Evolutionary conservation across 2,329 filamentous ascomycete species (phyloP).

Genomic region (Nectriaceae sp.): DNA sequence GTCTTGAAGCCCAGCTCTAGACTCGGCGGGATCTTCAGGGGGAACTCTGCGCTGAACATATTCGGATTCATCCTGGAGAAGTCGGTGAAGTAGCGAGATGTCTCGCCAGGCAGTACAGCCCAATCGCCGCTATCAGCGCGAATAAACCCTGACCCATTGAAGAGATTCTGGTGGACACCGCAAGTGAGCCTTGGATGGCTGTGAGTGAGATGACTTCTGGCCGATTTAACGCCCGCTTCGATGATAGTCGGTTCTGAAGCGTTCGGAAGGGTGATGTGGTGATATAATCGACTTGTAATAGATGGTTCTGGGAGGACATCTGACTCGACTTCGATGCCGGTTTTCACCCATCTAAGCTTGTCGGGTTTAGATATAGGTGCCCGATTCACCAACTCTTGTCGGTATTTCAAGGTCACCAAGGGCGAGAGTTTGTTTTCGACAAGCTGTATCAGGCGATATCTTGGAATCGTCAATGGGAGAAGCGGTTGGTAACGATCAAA

Average conservation of each 20-base stretch:
- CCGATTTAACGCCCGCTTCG: constrained; percentile 36
- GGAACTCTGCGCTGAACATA: constrained; percentile 32
- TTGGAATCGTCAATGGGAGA: constrained; percentile 37
- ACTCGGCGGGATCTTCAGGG: constrained; percentile 35
- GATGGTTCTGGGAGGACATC: constrained; percentile 42
- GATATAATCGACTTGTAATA: constrained; percentile 38
- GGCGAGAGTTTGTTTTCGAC: constrained; percentile 41
- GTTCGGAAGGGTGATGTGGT: constrained; percentile 32
- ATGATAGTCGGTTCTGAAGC: constrained; percentile 35
- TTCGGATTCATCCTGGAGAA: constrained; percentile 33
- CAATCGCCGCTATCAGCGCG: constrained; percentile 46
- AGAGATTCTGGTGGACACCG: constrained; percentile 36
- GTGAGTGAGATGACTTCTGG: constrained; percentile 15
- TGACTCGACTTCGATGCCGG: constrained; percentile 23
- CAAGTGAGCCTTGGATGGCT: constrained; percentile 32
- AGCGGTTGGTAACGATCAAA: constrained; percentile 43
- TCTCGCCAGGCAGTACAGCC: constrained; percentile 28
- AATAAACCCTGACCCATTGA: constrained; percentile 38
- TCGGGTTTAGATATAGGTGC: constrained; percentile 12
- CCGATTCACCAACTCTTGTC: constrained; percentile 40
- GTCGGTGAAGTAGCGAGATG: constrained; percentile 35
- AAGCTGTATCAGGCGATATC: constrained; percentile 38
- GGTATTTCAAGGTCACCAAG: constrained; percentile 37
- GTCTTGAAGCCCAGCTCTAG: constrained; percentile 45
- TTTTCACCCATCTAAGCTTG: constrained; percentile 25